Evolutionary conservation across 2,329 filamentous ascomycete species (phyloP), one percentile per base, ranked within the genome.

Genomic region (Aspergillus pseudoviridinutans): DNA sequence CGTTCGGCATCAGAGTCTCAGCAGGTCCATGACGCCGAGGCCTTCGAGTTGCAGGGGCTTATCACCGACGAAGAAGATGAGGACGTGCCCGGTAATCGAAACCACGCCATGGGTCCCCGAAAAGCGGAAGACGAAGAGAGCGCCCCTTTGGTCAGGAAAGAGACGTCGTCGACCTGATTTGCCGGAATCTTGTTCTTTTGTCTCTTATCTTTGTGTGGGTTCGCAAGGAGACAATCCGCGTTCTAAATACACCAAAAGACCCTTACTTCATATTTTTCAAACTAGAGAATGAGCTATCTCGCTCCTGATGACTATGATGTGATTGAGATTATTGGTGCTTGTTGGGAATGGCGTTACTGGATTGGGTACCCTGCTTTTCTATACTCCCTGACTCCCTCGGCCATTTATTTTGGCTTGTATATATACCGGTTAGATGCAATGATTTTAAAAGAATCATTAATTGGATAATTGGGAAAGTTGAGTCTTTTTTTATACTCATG

Each of bases 21-120:
- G 72, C 84, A 84, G 59, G 79, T 93, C 41, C 82, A 85, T 29
- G 92, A 96, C 69, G 92, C 90, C 0, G 89, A 97, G 70, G 92
- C 96, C 66, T 99, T 96, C 71, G 94, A 97, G 76, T 81, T 99
- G 1, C 91, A 94, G 58, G 93, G 91, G 0, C 77, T 99, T 42
- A 92, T 92, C 72, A 94, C 89, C 57, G 92, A 96, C 49, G 92
- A 95, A 20, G 92, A 96, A 53, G 88, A 88, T 4, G 78, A 84
- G 12, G 79, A 44, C 50, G 64, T 49, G 25, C 50, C 51, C n/a
- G 56, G 51, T 14, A 44, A 59, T 4, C 55, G 55, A 8, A 46
- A 29, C 9, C 55, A 54, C 20, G 61, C 61, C 14, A 59, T 66
- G 57, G 67, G 64, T 8, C 64, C 67, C 4, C 69, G 68, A 49